Base-by-base conservation (phyloP, 2,329 filamentous ascomycete species). In the Cladosporium sp. region DNA sequence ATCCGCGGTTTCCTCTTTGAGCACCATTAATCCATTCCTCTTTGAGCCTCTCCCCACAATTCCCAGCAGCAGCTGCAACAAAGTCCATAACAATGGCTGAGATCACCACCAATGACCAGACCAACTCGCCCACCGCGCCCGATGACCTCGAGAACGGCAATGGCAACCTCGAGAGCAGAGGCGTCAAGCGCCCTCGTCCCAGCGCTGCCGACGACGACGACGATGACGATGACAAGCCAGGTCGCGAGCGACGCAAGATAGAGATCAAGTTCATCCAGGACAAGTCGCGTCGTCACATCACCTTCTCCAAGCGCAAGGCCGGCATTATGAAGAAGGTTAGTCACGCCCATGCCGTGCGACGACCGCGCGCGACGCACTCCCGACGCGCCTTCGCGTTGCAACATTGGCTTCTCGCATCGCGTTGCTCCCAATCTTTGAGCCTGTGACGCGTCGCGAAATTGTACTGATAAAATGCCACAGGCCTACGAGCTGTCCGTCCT, bases 241-340 rank as follows among this genome's bases (percentile, higher is more conserved):
- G 93, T 77, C 93, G 95, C 81, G 95, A 98, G 87, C 90, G 95
- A 78, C 89, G 95, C 83, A 99, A 99, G 90, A 99, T 99, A 76
- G 95, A 99, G 82, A 99, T 99, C 84, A 99, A 99, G 87, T 99
- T 99, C 84, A 99, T 99, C 81, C 94, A 93, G 81, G 95, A 99
- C 83, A 99, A 99, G 85, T 98, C 94, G 83, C 93, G 95, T 83
- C 91, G 95, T 69, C 95, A 99, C 84, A 99, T 98, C 79, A 98
- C 95, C 76, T 98, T 99, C 81, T 98, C 94, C 73, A 99, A 99
- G 89, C 92, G 95, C 80, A 99, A 99, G 85, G 95, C 95, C 65
- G 95, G 95, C 74, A 98, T 99, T 81, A 98, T 99, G 95, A 98
- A 99, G 87, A 98, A 98, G 93, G 95, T 97, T 79, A 66, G 71